Conservation (phyloP, 2,329 filamentous ascomycete species). For the Fusarium beomiforme region DNA sequence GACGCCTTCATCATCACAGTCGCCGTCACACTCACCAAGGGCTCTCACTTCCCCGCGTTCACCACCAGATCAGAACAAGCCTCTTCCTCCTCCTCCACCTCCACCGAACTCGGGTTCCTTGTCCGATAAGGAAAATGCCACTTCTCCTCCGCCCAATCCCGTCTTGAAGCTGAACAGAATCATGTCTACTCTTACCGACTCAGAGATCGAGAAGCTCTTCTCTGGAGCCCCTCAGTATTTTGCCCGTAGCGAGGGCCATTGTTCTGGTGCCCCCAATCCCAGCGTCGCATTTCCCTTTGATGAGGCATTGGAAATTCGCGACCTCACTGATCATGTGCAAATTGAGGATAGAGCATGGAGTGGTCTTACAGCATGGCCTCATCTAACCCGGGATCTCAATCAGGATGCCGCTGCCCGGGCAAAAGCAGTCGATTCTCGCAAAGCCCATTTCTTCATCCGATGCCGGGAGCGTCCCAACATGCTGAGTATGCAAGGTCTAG, state of each 20-base stretch:
- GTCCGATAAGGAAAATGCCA: constrained; percentile 35
- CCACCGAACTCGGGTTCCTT: constrained; percentile 56
- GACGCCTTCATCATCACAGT: constrained; percentile 35
- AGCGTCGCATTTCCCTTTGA: constrained; percentile 76
- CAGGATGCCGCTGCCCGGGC: constrained; percentile 56
- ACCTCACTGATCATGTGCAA: constrained; percentile 71
- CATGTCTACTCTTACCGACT: constrained; percentile 67
- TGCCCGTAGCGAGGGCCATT: constrained; percentile 67
- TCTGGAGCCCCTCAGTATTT: constrained; percentile 81
- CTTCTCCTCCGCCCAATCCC: constrained; percentile 50
- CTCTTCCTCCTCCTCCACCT: constrained; percentile 64
- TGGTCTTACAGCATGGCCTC: constrained; percentile 70
- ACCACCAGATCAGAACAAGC: constrained; percentile 63
- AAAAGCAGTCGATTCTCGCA: constrained; percentile 56
- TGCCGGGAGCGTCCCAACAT: constrained; percentile 74
- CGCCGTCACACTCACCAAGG: constrained; percentile 39
- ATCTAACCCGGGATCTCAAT: constrained; percentile 63
- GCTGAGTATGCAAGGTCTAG: constrained; percentile 76
- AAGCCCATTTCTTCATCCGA: constrained; percentile 67
- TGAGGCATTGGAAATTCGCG: constrained; percentile 67
- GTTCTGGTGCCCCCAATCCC: constrained; percentile 68
- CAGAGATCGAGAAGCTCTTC: constrained; percentile 75
- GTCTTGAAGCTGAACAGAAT: constrained; percentile 65
- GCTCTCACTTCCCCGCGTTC: constrained; percentile 49
- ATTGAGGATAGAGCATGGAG: constrained; percentile 73